Percentiles rank a stretch among this genome's conserved stretches.
Evolutionary conservation across 352 stramenopile genomes (phyloP).

Genomic region (Globisporangium viniferum): DNA sequence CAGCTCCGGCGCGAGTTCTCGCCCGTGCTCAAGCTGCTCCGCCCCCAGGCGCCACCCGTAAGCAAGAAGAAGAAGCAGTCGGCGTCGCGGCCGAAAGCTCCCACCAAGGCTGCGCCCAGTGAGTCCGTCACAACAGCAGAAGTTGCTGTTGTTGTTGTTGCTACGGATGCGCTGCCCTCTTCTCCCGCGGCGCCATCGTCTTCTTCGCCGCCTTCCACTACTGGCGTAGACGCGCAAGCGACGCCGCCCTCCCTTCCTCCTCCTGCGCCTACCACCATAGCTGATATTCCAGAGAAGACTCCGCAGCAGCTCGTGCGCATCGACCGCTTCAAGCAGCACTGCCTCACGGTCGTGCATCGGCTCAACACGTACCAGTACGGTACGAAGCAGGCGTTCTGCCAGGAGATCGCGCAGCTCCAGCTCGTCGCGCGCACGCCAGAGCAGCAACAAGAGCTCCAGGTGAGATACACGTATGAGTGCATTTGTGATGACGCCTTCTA

Average conservation of each 20-base stretch:
- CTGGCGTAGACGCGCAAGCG: not conserved
- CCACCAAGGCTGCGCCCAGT: not conserved
- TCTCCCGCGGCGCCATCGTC: not conserved
- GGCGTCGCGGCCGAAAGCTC: not conserved
- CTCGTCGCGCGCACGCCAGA: conserved; percentile 20
- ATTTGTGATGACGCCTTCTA: not conserved
- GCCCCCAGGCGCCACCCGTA: conserved; percentile 14
- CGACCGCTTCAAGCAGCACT: conserved; percentile 29
- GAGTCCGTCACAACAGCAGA: not conserved
- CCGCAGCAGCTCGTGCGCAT: conserved; percentile 9
- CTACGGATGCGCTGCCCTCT: not conserved
- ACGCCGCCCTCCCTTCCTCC: not conserved
- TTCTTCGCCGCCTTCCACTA: not conserved
- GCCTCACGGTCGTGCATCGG: conserved; percentile 35
- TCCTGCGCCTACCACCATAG: not conserved
- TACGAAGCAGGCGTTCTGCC: conserved; percentile 42
- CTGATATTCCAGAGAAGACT: not conserved
- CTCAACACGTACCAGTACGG: conserved; percentile 69
- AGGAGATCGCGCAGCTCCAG: conserved; percentile 48
- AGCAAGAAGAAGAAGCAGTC: not conserved
- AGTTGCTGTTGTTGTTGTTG: not conserved
- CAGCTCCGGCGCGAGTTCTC: conserved; percentile 61
- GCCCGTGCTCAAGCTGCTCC: conserved; percentile 51
- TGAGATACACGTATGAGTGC: not conserved
- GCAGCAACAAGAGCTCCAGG: conserved; percentile 25